These are phyloP conservation scores for Saprolegnia parasitica DNA, from an alignment of 352 stramenopile genomes.

Conservation along the genomic window DNA sequence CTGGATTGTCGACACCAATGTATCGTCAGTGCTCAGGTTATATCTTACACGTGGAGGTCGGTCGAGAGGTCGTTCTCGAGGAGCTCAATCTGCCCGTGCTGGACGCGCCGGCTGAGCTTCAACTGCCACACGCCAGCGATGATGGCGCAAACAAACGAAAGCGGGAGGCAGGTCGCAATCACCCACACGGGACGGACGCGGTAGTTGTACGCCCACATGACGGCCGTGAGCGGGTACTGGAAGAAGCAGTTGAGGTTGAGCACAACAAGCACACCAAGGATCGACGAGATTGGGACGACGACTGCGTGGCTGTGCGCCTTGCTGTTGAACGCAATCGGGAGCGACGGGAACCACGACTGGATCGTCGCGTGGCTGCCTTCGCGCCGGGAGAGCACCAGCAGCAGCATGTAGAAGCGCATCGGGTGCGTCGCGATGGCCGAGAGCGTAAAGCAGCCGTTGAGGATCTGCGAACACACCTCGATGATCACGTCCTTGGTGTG, in stretches of 20 bases:
- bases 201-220: conserved; percentile 40
- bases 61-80: conserved; percentile 20
- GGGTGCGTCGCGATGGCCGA: conserved; percentile 40
- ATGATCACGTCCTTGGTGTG: conserved; percentile 41
- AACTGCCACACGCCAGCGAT: conserved; percentile 36
- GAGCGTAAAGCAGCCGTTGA: conserved; percentile 42
- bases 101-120: conserved; percentile 36
- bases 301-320: conserved; percentile 29
- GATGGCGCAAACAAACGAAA: conserved; percentile 38
- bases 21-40: too few species aligned
- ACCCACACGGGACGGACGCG: conserved; percentile 34
- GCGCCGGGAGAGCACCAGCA: conserved; percentile 12
- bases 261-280: conserved; percentile 25
- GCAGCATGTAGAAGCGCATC: conserved; percentile 37
- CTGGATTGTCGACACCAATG: too few species aligned
- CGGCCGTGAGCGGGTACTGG: conserved; percentile 41
- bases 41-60: too few species aligned
- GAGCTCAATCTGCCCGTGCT: conserved; percentile 21
- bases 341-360: conserved; percentile 33
- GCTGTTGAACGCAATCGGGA: conserved; percentile 35
- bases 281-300: background rate
- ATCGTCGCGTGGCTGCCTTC: conserved; percentile 6
- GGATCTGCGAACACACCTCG: conserved; percentile 45
- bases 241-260: conserved; percentile 43
- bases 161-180: conserved; percentile 37